Evolutionary conservation across 106 monocot genomes (phyloP).

Genomic region (Vanilla planifolia): DNA sequence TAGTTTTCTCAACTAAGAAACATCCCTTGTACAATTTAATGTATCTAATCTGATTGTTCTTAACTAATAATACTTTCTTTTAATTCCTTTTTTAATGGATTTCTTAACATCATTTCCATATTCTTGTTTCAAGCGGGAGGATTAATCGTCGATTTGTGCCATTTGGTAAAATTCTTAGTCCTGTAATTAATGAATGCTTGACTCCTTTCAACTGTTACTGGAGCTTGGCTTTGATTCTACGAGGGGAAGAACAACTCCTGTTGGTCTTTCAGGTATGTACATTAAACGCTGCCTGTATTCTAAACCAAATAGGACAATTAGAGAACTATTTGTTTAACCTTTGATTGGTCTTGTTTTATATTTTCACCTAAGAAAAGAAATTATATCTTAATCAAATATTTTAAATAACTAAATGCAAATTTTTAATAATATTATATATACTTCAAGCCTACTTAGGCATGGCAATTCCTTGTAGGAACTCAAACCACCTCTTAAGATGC

Average conservation of each 20-base stretch:
- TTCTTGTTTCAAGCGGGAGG: conserved; percentile 44
- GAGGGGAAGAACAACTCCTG: conserved; percentile 45
- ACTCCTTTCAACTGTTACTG: conserved; percentile 87
- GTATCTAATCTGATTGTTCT: too few relatives aligned
- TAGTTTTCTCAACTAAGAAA: too few relatives aligned
- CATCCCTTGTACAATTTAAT: too few relatives aligned
- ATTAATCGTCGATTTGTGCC: conserved; percentile 53
- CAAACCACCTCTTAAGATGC: conserved; percentile 43
- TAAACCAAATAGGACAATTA: too few relatives aligned
- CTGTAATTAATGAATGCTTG: conserved; percentile 79
- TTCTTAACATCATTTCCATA: too few relatives aligned
- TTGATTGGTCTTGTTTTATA: too few relatives aligned
- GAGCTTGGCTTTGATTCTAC: conserved; percentile 65
- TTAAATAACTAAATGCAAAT: background rate
- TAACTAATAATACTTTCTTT: too few relatives aligned
- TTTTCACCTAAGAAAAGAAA: background rate
- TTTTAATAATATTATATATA: background rate
- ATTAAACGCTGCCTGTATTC: background rate
- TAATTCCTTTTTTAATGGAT: too few relatives aligned
- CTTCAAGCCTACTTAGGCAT: too few relatives aligned
- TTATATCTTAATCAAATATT: background rate
- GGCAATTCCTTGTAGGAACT: conserved; percentile 47
- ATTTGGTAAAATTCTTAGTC: conserved; percentile 58
- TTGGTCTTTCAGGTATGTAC: conserved; percentile 58
- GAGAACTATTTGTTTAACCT: too few relatives aligned